Percentiles rank a stretch among this genome's conserved stretches.
These are phyloP conservation scores for Ailanthus altissimus DNA, from an alignment of 345 rosid genomes.

Conservation along the genomic window DNA sequence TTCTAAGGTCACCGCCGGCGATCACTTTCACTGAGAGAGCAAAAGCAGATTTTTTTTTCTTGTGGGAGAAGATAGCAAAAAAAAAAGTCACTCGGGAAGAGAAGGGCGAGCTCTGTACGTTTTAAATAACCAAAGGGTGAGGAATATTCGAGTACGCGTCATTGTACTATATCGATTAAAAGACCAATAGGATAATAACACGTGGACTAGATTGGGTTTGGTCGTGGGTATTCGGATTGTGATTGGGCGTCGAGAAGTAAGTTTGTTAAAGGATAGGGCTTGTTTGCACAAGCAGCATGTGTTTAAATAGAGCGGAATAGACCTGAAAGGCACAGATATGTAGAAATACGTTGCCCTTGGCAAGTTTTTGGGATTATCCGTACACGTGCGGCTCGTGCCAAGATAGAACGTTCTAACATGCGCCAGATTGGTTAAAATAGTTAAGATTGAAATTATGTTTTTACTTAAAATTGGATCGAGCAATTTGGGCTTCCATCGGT, in stretches of 20 bases:
- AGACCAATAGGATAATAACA: neutral
- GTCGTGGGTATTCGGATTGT: neutral
- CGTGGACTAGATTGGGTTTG: neutral
- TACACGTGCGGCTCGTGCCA: neutral
- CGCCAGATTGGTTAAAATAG: neutral
- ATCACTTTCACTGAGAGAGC: constrained; percentile 8
- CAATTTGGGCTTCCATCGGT: too few species aligned
- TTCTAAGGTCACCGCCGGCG: constrained; percentile 8
- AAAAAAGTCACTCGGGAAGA: neutral
- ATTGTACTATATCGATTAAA: too few species aligned
- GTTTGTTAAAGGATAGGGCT: neutral
- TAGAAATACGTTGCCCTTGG: too few species aligned
- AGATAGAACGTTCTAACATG: neutral
- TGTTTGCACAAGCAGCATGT: neutral
- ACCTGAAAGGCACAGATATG: too few species aligned
- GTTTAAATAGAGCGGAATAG: too few species aligned
- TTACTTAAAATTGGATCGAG: neutral
- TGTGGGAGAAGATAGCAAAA: neutral
- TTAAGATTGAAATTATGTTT: neutral
- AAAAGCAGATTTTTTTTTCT: neutral
- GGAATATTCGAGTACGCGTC: neutral
- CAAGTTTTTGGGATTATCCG: neutral
- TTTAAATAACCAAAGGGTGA: neutral
- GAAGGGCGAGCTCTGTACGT: neutral
- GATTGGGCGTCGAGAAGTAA: neutral